These are phyloP conservation scores for Euphorbia pulcherrima DNA, from an alignment of 345 rosid species.

Conservation along the genomic window DNA sequence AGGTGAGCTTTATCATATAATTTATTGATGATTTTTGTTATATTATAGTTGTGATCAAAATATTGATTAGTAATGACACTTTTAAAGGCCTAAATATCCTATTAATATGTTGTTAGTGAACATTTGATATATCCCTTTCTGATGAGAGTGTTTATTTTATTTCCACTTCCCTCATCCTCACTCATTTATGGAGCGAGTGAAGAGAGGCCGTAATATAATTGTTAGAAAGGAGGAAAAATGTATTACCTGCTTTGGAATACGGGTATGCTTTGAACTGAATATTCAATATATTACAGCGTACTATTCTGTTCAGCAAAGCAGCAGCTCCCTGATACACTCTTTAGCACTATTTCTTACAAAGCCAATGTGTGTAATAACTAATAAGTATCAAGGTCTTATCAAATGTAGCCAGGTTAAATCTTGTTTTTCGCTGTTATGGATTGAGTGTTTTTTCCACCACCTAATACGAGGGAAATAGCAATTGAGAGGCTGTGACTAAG, in stretches of 20 bases:
- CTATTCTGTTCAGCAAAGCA: neutral
- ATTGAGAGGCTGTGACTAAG: neutral
- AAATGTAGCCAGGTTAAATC: neutral
- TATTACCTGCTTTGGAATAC: neutral
- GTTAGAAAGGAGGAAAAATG: too few species aligned
- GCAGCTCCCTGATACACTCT: neutral
- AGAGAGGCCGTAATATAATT: neutral
- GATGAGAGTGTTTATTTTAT: neutral
- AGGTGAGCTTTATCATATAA: slow-evolving; percentile 44
- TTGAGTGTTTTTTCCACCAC: neutral
- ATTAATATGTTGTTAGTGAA: neutral
- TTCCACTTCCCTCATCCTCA: neutral
- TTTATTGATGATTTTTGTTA: neutral
- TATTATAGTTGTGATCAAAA: neutral
- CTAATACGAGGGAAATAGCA: neutral
- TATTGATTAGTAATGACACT: neutral
- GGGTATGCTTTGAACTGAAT: neutral
- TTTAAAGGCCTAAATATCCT: neutral
- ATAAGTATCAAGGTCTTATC: neutral
- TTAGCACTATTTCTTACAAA: neutral
- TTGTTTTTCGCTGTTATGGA: neutral
- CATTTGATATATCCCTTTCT: neutral
- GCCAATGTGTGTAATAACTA: neutral
- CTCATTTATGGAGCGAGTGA: neutral
- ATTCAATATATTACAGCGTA: too few species aligned